These are phyloP conservation scores for Penicillium thymicola DNA, from an alignment of 2,329 filamentous ascomycete genomes.

Conservation along the genomic window DNA sequence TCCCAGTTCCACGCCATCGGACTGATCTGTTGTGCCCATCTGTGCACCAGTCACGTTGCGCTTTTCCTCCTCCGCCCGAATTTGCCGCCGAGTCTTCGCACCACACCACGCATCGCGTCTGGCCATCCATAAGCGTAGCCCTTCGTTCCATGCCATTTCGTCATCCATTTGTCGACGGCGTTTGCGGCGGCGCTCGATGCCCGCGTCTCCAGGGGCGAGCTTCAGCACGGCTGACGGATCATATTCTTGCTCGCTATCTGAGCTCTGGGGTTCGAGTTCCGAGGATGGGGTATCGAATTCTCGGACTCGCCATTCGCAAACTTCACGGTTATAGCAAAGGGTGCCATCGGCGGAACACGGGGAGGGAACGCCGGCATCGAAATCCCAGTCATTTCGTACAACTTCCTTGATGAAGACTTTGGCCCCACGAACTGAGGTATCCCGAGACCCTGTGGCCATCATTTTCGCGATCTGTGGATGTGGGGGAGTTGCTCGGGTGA, in stretches of 20 bases:
- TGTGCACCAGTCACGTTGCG: conserved; percentile 2
- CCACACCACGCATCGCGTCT: conserved; percentile 83
- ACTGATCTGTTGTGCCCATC: neutral
- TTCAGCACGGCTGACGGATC: conserved; percentile 4
- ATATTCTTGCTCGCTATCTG: conserved; percentile 14
- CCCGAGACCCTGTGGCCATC: conserved; percentile 33
- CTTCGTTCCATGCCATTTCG: conserved; percentile 75
- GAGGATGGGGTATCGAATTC: conserved; percentile 39
- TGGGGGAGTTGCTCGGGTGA: conserved; percentile 10
- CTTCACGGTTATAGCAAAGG: conserved; percentile 25
- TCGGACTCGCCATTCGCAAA: conserved; percentile 36
- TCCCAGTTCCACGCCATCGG: neutral
- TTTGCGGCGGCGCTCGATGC: conserved; percentile 53
- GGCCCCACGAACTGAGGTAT: conserved; percentile 40
- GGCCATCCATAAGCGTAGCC: conserved; percentile 73
- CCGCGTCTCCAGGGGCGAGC: conserved; percentile 42
- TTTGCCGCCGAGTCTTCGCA: conserved; percentile 46
- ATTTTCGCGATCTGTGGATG: conserved; percentile 6
- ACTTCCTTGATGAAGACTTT: conserved; percentile 41
- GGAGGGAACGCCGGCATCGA: conserved; percentile 25
- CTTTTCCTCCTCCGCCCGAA: conserved; percentile 20
- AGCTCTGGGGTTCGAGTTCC: conserved; percentile 33
- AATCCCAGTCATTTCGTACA: conserved; percentile 45
- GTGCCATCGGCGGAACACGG: conserved; percentile 17
- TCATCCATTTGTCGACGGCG: conserved; percentile 58